Conservation (phyloP, 257 asterid genomes). For the Scutellaria minor region DNA sequence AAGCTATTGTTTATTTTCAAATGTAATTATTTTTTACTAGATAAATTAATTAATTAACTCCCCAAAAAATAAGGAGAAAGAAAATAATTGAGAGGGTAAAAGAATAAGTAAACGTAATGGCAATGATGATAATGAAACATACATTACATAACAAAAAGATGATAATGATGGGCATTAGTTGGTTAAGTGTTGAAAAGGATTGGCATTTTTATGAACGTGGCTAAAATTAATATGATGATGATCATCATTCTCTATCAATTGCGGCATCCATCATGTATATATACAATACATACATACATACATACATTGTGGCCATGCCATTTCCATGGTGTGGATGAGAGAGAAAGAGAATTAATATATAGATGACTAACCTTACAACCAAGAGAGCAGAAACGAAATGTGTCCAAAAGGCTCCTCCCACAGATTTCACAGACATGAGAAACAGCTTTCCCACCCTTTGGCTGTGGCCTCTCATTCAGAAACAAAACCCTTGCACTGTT, state of each 20-base stretch:
- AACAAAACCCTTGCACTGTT: conserved; percentile 96
- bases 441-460: conserved; percentile 75
- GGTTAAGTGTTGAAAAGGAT: conserved; percentile 48
- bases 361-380: conserved; percentile 79
- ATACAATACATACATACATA: neutral
- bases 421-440: conserved; percentile 87
- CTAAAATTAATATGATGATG: neutral
- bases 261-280: neutral
- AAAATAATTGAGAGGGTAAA: conserved; percentile 17
- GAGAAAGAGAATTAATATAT: too few relatives aligned
- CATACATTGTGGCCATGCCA: conserved; percentile 1
- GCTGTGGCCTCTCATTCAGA: conserved; percentile 91
- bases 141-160: conserved; percentile 37
- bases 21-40: neutral
- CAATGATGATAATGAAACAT: conserved; percentile 35
- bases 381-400: conserved; percentile 87
- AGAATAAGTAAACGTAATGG: neutral
- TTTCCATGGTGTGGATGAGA: neutral
- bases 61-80: conserved; percentile 2
- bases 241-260: conserved; percentile 21
- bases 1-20: conserved; percentile 50
- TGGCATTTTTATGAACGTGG: conserved; percentile 9
- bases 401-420: conserved; percentile 83
- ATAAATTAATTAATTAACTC: neutral
- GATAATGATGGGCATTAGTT: conserved; percentile 50